Base-by-base conservation (phyloP, 2,329 filamentous ascomycete genomes). In the Pseudonectria buxi region DNA sequence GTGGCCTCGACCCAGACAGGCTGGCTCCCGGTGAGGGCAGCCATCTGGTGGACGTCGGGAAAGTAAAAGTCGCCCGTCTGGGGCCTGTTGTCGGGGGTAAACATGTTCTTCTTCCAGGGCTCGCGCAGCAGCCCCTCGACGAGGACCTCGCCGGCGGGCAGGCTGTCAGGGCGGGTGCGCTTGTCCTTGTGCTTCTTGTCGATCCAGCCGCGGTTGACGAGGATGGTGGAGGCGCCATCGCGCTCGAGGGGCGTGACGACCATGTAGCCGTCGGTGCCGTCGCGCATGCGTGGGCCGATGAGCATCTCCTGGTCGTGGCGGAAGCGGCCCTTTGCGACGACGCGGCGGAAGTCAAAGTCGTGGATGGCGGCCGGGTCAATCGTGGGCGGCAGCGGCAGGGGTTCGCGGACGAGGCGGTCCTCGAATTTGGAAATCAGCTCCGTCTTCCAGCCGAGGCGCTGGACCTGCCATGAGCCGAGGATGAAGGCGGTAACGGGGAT, bases 41-140 rank as follows among this genome's bases (percentile, higher is more conserved):
- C 92, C 92, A 98, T 98, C 69, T 95, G 78, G 51, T 74, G 63
- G 15, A 98, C 86, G 61, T 95, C 90, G 0, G 92, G 90, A 55
- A 98, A 98, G 64, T 95, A 95, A 59, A 94, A 98, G 61, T 88
- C 81, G 40, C 82, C 78, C 55, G 80, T 79, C 49, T 89, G 81
- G 0, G 90, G 90, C 49, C 78, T 71, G 53, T 98, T 98, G 0
- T 84, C 80, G 0, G 92, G 92, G 37, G 92, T 98, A 60, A 98
- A 98, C 75, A 89, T 83, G 60, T 98, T 98, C 72, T 90, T 94
- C 74, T 94, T 92, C 77, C 86, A 94, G 7, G 90, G 90, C 65
- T 92, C 79, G 40, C 92, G 67, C 57, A 98, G 58, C 58, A 98
- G 54, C 0, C 92, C 92, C 63, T 95, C 81, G 3, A 98, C 79